Conservation (phyloP, 164 flowering plant species). For the Piper longum region DNA sequence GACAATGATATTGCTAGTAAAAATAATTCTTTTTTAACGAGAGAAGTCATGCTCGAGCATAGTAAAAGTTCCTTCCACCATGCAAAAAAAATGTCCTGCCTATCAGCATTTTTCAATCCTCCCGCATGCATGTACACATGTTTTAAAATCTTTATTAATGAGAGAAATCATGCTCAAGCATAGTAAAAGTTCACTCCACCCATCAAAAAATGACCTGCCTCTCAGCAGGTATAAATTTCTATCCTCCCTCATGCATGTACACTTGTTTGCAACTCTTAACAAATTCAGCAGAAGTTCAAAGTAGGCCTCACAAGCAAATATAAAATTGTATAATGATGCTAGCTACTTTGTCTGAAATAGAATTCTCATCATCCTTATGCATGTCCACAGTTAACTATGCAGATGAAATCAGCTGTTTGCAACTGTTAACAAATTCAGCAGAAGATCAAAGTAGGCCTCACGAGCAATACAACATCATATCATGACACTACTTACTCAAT, state of each 20-base stretch:
- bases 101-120: too few relatives aligned
- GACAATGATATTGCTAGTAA: too few relatives aligned
- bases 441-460: not conserved
- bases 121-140: too few relatives aligned
- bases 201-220: too few relatives aligned
- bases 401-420: not conserved
- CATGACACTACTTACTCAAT: not conserved
- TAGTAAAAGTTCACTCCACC: not conserved
- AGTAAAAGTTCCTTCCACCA: too few relatives aligned
- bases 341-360: not conserved
- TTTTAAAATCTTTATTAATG: too few relatives aligned
- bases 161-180: too few relatives aligned
- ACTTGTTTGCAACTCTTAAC: not conserved
- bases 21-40: too few relatives aligned
- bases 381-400: not conserved
- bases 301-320: not conserved
- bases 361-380: not conserved
- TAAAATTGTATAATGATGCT: not conserved
- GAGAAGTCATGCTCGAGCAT: too few relatives aligned
- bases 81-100: too few relatives aligned
- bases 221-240: too few relatives aligned
- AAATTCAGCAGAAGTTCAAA: not conserved
- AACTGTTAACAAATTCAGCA: not conserved
- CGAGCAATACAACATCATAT: not conserved
- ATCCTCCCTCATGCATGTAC: not conserved